A percentile compares a stretch with the other conserved stretches of the same genome.
phyloP scores from a whole-genome alignment of 2,329 filamentous ascomycete genomes.

The Hirsutella minnesotensis region DNA sequence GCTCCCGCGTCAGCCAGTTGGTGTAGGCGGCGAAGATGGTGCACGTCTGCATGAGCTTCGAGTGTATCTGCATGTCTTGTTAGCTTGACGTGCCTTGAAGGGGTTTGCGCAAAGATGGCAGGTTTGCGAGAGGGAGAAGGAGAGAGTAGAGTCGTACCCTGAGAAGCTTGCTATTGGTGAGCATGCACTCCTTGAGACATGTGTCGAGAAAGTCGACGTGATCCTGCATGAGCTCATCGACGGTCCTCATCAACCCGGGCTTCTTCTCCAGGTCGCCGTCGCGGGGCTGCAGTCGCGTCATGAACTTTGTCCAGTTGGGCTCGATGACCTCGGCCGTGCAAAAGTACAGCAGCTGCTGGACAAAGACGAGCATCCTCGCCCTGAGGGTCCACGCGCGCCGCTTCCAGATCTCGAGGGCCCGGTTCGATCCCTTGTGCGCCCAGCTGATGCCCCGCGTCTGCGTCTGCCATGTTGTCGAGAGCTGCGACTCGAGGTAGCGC shows the following conservation, averaged over 20 bases:
- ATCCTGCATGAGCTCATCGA: slow-evolving; percentile 97
- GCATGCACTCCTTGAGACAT: slow-evolving; percentile 96
- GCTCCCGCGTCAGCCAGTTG: slow-evolving; percentile 70
- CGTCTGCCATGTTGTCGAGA: slow-evolving; percentile 81
- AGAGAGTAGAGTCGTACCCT: slow-evolving; percentile 44
- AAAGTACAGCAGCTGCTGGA: slow-evolving; percentile 93
- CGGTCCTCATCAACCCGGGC: slow-evolving; percentile 50
- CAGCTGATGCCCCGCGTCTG: slow-evolving; percentile 73
- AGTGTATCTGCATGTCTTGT: slow-evolving; percentile 94
- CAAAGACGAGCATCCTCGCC: slow-evolving; percentile 90
- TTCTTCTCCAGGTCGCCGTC: slow-evolving; percentile 23
- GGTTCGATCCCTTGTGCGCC: slow-evolving; percentile 66
- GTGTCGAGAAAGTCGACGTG: slow-evolving; percentile 97
- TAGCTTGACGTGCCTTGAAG: too few species aligned
- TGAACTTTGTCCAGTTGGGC: slow-evolving; percentile 90
- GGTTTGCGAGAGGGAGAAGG: neutral
- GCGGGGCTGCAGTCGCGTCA: slow-evolving; percentile 66
- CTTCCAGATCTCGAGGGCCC: slow-evolving; percentile 81
- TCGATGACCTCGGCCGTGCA: slow-evolving; percentile 96
- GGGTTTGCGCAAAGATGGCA: too few species aligned
- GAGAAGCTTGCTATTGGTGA: slow-evolving; percentile 90
- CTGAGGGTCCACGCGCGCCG: slow-evolving; percentile 82
- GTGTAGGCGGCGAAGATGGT: slow-evolving; percentile 89
- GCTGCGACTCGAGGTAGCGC: slow-evolving; percentile 76
- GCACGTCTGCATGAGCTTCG: slow-evolving; percentile 92